Conservation (phyloP, 106 monocot species). For the Apostasia shenzhenica region DNA sequence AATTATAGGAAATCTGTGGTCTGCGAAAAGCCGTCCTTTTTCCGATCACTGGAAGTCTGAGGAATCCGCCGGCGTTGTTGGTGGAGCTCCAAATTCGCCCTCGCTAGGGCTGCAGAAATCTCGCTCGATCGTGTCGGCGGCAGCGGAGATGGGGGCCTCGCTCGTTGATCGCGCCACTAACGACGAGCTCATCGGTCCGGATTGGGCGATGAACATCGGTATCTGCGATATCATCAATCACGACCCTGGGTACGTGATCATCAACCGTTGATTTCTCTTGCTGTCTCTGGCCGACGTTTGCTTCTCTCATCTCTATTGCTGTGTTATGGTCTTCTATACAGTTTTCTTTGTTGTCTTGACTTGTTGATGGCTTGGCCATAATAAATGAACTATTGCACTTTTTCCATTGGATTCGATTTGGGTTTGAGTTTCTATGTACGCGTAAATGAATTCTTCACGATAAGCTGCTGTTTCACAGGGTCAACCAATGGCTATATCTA, state of each 20-base stretch:
- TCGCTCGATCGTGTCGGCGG: not conserved
- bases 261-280: not conserved
- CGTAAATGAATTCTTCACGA: no score
- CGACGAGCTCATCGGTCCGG: constrained; percentile 66
- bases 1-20: not conserved
- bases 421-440: no score
- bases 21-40: not conserved
- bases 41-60: not conserved
- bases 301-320: not conserved
- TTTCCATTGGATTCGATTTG: no score
- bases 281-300: no score
- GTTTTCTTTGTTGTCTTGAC: not conserved
- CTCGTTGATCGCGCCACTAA: constrained; percentile 75
- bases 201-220: constrained; percentile 86
- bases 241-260: constrained; percentile 48
- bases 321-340: not conserved
- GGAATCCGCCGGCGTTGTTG: not conserved
- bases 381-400: no score
- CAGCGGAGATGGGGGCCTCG: constrained; percentile 33
- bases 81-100: not conserved
- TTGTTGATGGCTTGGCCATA: no score
- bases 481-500: no score
- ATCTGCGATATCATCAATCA: constrained; percentile 79
- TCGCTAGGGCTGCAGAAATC: constrained; percentile 1
- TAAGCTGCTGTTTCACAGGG: no score